Evolutionary conservation across 2,329 filamentous ascomycete species (phyloP).

Genomic region (Amesomyces nigricolor): DNA sequence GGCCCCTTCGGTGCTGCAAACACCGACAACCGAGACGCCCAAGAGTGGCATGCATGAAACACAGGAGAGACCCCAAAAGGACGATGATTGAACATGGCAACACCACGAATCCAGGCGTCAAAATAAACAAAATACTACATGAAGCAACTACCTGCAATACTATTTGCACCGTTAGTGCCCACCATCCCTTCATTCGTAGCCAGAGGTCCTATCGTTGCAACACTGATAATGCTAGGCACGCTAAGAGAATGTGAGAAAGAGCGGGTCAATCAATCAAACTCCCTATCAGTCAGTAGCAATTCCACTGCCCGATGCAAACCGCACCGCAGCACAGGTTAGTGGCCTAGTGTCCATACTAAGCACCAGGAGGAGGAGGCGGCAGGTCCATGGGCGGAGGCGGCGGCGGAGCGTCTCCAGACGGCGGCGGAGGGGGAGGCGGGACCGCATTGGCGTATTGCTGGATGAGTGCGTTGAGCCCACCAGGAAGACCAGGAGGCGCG

Average conservation of each 20-base stretch:
- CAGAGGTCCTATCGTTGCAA: background rate
- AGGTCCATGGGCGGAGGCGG: conserved; percentile 35
- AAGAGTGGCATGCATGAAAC: too few species aligned
- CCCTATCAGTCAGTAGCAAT: conserved; percentile 26
- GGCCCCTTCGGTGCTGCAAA: too few species aligned
- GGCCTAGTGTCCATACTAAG: conserved; percentile 28
- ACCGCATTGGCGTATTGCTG: conserved; percentile 49
- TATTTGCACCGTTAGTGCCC: conserved; percentile 23
- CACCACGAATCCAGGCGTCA: too few species aligned
- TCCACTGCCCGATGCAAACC: conserved; percentile 5
- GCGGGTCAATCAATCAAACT: conserved; percentile 18
- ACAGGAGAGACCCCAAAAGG: too few species aligned
- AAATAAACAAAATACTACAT: background rate
- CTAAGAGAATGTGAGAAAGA: conserved; percentile 12
- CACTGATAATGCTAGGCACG: background rate
- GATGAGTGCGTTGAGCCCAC: conserved; percentile 59
- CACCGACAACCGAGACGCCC: too few species aligned
- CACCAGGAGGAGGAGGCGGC: conserved; percentile 33
- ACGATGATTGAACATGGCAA: too few species aligned
- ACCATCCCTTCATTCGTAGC: background rate
- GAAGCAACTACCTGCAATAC: conserved; percentile 10
- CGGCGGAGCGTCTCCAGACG: conserved; percentile 32
- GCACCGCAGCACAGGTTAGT: conserved; percentile 8
- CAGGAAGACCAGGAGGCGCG: conserved; percentile 48
- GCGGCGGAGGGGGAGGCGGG: conserved; percentile 31